A percentile compares a stretch with the other conserved stretches of the same genome.
Evolutionary conservation across 2,329 filamentous ascomycete species (phyloP).

Genomic region (Arthrobotrys musiformis): DNA sequence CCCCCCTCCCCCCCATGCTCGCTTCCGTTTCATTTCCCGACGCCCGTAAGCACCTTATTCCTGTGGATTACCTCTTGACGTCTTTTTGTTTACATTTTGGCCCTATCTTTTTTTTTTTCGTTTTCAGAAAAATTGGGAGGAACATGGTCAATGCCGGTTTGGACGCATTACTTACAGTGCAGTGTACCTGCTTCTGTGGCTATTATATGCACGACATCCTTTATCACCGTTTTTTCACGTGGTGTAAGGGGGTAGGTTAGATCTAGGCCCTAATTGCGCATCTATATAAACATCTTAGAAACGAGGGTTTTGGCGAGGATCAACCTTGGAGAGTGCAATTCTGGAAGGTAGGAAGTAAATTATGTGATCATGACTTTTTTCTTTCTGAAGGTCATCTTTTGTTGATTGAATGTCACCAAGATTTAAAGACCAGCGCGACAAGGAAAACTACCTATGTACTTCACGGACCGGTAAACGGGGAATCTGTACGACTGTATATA

Average conservation of each 20-base stretch:
- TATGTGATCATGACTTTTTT: not conserved
- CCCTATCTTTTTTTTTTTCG: too few relatives aligned
- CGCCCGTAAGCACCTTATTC: slow-evolving; percentile 11
- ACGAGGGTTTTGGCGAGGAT: not conserved
- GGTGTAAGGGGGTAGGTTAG: not conserved
- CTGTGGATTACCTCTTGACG: not conserved
- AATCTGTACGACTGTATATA: not conserved
- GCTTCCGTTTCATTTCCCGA: slow-evolving; percentile 47
- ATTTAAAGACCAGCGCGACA: too few relatives aligned
- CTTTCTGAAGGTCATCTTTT: not conserved
- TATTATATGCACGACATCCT: slow-evolving; percentile 13
- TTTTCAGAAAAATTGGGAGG: not conserved
- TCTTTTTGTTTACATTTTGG: slow-evolving; percentile 18
- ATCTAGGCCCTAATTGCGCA: not conserved
- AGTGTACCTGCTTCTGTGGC: slow-evolving; percentile 7
- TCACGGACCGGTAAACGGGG: not conserved
- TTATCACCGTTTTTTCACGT: slow-evolving; percentile 9
- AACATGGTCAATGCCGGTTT: slow-evolving; percentile 11
- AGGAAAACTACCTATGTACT: too few relatives aligned
- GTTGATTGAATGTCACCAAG: not conserved
- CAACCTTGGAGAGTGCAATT: slow-evolving; percentile 3
- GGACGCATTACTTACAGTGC: too few relatives aligned
- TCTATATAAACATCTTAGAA: not conserved
- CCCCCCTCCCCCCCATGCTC: slow-evolving; percentile 12
- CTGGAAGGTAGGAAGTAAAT: not conserved